phyloP scores from a whole-genome alignment of 2,329 filamentous ascomycete genomes.

The Mycogone perniciosa region DNA sequence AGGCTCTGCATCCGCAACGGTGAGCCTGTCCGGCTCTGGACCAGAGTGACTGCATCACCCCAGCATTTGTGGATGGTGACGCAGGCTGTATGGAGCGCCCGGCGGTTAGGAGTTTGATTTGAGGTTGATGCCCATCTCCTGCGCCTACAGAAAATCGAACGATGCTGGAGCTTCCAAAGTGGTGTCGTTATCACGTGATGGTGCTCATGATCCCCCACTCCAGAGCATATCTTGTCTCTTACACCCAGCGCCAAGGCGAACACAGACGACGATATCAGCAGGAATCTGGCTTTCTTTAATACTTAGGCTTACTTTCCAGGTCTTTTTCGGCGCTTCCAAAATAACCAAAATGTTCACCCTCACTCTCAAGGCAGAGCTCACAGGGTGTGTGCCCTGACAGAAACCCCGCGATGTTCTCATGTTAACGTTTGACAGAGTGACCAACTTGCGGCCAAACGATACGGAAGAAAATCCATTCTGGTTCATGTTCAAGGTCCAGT shows the following conservation, averaged over 20 bases:
- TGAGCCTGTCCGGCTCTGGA: slow-evolving; percentile 58
- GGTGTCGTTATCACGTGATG: slow-evolving; percentile 11
- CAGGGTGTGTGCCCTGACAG: slow-evolving; percentile 46
- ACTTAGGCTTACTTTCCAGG: not conserved
- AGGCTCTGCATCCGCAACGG: slow-evolving; percentile 58
- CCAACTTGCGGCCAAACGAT: slow-evolving; percentile 79
- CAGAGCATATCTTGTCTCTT: not conserved
- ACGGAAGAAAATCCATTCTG: slow-evolving; percentile 78
- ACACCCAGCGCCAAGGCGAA: not conserved
- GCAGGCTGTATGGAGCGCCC: not conserved
- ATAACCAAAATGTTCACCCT: slow-evolving; percentile 56
- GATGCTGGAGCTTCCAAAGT: slow-evolving; percentile 3
- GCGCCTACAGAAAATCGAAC: slow-evolving; percentile 7
- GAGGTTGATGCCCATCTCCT: slow-evolving; percentile 1
- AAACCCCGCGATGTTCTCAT: slow-evolving; percentile 5
- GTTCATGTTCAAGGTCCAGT: slow-evolving; percentile 97
- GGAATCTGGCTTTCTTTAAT: not conserved
- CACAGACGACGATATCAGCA: not conserved
- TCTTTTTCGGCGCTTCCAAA: not conserved
- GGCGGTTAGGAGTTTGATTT: slow-evolving; percentile 3
- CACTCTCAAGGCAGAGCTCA: slow-evolving; percentile 60
- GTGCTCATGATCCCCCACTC: not conserved
- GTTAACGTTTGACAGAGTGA: slow-evolving; percentile 57
- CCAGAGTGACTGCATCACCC: slow-evolving; percentile 62
- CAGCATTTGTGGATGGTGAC: slow-evolving; percentile 17